phyloP scores from a whole-genome alignment of 352 stramenopile genomes.

The Phytophthora chlamydospora region DNA sequence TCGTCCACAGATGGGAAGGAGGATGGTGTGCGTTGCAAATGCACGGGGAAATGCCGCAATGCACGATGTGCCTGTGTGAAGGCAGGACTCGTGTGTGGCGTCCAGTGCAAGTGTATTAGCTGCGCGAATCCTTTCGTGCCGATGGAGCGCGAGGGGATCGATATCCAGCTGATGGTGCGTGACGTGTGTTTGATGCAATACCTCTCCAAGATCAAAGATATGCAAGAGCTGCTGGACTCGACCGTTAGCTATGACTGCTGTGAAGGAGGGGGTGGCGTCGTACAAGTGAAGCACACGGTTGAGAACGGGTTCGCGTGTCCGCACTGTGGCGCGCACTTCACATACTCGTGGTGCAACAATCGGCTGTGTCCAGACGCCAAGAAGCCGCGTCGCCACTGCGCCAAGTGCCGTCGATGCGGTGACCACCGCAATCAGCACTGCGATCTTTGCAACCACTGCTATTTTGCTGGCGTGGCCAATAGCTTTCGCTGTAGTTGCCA shows the following conservation, averaged over 20 bases:
- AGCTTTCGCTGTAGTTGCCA: conserved; percentile 86
- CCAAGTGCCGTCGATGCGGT: conserved; percentile 77
- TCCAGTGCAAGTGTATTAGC: conserved; percentile 78
- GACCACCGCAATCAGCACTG: conserved; percentile 86
- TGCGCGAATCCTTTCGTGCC: conserved; percentile 84
- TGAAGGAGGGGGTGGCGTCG: conserved; percentile 45
- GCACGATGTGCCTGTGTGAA: conserved; percentile 84
- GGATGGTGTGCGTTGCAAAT: conserved; percentile 71
- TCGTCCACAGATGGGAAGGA: conserved; percentile 35
- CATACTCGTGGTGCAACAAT: conserved; percentile 86
- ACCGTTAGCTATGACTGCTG: conserved; percentile 73
- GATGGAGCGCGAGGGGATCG: conserved; percentile 72
- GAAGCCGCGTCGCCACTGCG: conserved; percentile 81
- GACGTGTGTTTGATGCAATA: conserved; percentile 87
- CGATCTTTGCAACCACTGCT: conserved; percentile 84
- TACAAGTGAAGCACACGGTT: conserved; percentile 73
- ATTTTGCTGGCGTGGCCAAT: conserved; percentile 86
- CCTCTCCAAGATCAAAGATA: conserved; percentile 84
- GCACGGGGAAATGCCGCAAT: conserved; percentile 85
- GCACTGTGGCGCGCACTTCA: conserved; percentile 63
- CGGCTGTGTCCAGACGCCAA: conserved; percentile 76
- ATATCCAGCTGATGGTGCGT: conserved; percentile 66
- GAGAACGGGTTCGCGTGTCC: conserved; percentile 69
- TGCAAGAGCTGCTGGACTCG: conserved; percentile 82
- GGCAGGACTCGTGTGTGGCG: conserved; percentile 75